Evolutionary conservation across 768 basidiomycete species (phyloP), one percentile per base, ranked within the genome.

Genomic region (Cyclocybe aegerita): DNA sequence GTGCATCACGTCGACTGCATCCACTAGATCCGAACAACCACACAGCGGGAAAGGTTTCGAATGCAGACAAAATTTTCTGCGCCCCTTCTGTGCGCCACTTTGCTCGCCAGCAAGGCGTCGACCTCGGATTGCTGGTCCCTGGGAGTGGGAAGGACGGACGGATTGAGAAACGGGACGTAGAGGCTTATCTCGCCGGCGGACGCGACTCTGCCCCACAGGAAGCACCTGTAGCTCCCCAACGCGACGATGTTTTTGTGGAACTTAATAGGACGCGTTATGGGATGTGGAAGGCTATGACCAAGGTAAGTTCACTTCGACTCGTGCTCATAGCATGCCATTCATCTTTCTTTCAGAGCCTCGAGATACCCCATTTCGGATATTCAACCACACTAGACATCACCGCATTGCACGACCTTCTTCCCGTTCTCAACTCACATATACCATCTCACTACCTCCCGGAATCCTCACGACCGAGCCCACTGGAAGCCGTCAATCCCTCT

Each of bases 211-310:
- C 46, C 12, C 44, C 58, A 14, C 43, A 61, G 3, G 48, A 43
- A 1, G 45, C 62, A 17, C 49, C 64, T 9, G 38, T 46, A 12
- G 30, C 46, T 9, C 4, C 52, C 15, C 52, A 56, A 10, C 47
- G 15, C 11, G 48, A 52, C 16, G 87, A 90, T 50, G 68, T 77
- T 8, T 70, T 86, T 2, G 79, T 92, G 2, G 89, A 90, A 46
- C 75, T 94, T 17, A 85, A 83, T 4, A 73, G 90, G 55, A 91
- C 89, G 10, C 74, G 92, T 47, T 81, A 83, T 61, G 84, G 83
- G 8, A 95, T 94, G 92, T 94, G 83, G 85, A 90, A 89, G 58
- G 87, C 90, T 2, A 94, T 94, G 92, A 80, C 76, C 8, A 90
- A 89, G 80, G 90, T 85, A 43, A 23, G 70, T 14, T 35, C 17